Evolutionary conservation across 108 stramenopile genomes (phyloP).

Genomic region (Cyclotella sp.): DNA sequence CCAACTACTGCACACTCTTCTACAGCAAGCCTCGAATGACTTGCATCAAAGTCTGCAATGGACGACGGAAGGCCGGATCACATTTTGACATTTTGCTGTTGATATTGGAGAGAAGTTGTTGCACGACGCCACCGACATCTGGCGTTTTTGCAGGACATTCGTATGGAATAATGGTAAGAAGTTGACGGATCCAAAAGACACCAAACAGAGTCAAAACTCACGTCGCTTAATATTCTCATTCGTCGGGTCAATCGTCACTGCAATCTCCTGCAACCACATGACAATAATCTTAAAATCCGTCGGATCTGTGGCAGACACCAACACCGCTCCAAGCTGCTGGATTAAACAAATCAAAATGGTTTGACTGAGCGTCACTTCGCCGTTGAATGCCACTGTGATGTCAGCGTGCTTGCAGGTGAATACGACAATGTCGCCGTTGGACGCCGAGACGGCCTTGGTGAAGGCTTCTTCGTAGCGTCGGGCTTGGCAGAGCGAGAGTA

Average conservation of each 20-base stretch:
- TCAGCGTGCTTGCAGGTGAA: slow-evolving; percentile 72
- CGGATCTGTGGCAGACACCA: slow-evolving; percentile 48
- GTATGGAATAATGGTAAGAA: not conserved
- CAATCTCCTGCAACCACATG: slow-evolving; percentile 90
- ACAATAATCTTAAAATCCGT: slow-evolving; percentile 66
- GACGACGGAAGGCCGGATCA: slow-evolving; percentile 67
- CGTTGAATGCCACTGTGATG: slow-evolving; percentile 57
- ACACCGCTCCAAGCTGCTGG: slow-evolving; percentile 83
- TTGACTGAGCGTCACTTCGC: slow-evolving; percentile 67
- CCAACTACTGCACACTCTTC: not conserved
- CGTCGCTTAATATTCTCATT: slow-evolving; percentile 71
- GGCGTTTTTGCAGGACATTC: not conserved
- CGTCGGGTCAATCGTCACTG: slow-evolving; percentile 79
- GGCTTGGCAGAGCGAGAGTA: slow-evolving; percentile 51
- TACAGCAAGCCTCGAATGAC: slow-evolving; percentile 76
- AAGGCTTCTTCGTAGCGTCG: slow-evolving; percentile 79
- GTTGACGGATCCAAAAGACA: not conserved
- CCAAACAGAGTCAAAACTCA: slow-evolving; percentile 11
- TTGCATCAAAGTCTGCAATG: slow-evolving; percentile 78
- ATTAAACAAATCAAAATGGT: slow-evolving; percentile 87
- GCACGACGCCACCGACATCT: slow-evolving; percentile 68
- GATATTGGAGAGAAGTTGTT: slow-evolving; percentile 65
- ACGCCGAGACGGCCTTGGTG: slow-evolving; percentile 77
- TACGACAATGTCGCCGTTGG: slow-evolving; percentile 71
- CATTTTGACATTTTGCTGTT: slow-evolving; percentile 70